These are phyloP conservation scores for Ogataea methylovora DNA, from an alignment of 805 yeast species.

Conservation along the genomic window DNA sequence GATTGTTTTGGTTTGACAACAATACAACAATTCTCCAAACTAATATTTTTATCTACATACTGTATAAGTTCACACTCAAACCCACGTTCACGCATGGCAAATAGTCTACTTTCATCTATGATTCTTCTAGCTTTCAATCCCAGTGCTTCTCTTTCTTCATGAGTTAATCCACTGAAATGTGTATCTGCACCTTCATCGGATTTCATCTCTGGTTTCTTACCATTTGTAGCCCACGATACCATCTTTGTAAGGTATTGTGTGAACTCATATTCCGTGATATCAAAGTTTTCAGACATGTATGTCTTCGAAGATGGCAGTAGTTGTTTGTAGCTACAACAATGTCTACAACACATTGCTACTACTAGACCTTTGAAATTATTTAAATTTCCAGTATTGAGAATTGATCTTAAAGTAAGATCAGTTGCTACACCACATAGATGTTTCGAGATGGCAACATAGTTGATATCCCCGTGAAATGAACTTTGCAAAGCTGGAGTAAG, in stretches of 20 bases:
- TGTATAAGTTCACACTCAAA: conserved; percentile 43
- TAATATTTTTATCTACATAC: conserved; percentile 50
- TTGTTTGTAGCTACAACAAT: conserved; percentile 60
- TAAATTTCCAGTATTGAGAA: conserved; percentile 24
- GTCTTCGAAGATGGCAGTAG: conserved; percentile 40
- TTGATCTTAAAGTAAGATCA: conserved; percentile 68
- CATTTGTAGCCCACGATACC: conserved; percentile 88
- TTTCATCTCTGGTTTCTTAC: conserved; percentile 35
- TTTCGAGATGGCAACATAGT: conserved; percentile 63
- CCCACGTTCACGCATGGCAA: conserved; percentile 34
- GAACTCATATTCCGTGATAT: conserved; percentile 23
- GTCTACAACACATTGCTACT: conserved; percentile 93
- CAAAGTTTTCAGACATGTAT: conserved; percentile 27
- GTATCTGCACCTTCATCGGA: conserved; percentile 29
- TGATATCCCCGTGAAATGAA: conserved; percentile 6
- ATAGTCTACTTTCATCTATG: conserved; percentile 64
- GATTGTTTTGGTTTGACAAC: conserved; percentile 11
- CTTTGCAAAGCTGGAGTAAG: conserved; percentile 37
- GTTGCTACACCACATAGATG: conserved; percentile 95
- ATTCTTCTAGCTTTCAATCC: conserved; percentile 68
- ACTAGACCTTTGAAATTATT: conserved; percentile 42
- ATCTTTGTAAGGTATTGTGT: conserved; percentile 42
- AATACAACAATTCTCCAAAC: conserved; percentile 53
- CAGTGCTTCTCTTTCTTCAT: conserved; percentile 43
- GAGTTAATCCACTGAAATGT: conserved; percentile 40